These are phyloP conservation scores for Fomitopsis pinicola DNA, from an alignment of 1,284 basidiomycete species.

Conservation along the genomic window DNA sequence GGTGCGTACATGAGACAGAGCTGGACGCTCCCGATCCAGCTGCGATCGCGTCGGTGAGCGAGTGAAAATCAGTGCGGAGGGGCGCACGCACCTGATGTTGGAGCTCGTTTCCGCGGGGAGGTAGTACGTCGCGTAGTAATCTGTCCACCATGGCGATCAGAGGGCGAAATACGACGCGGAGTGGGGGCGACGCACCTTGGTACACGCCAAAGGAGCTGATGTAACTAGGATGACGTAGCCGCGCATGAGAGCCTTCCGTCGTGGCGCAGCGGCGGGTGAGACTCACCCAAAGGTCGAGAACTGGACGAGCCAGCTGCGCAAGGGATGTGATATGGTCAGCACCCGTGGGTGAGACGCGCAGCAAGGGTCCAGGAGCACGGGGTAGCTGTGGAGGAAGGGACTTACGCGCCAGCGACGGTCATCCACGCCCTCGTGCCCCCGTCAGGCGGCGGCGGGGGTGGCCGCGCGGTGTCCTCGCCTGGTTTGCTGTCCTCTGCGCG, in stretches of 20 bases:
- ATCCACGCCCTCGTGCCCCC: constrained; percentile 15
- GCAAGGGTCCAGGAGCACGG: too few species aligned
- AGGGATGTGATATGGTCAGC: not conserved
- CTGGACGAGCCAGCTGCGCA: constrained; percentile 16
- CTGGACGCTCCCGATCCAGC: constrained; percentile 42
- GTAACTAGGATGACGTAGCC: constrained; percentile 29
- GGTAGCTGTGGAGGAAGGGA: not conserved
- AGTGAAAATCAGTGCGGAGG: not conserved
- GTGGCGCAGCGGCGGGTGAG: not conserved
- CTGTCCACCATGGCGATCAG: not conserved
- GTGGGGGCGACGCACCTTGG: constrained; percentile 27
- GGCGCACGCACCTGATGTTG: constrained; percentile 27
- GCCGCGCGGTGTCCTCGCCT: not conserved
- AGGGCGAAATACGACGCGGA: not conserved
- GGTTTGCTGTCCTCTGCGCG: not conserved
- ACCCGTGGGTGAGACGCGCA: not conserved
- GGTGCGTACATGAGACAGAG: constrained; percentile 30
- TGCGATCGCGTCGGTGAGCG: constrained; percentile 20
- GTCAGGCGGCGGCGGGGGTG: constrained; percentile 8
- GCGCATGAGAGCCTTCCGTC: constrained; percentile 24
- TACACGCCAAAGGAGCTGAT: constrained; percentile 43
- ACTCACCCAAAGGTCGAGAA: constrained; percentile 20
- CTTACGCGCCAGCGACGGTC: constrained; percentile 16
- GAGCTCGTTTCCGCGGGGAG: constrained; percentile 22
- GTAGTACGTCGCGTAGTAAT: constrained; percentile 13